phyloP scores from a whole-genome alignment of 805 yeast species.

The Cyberlindnera galapagoensis region DNA sequence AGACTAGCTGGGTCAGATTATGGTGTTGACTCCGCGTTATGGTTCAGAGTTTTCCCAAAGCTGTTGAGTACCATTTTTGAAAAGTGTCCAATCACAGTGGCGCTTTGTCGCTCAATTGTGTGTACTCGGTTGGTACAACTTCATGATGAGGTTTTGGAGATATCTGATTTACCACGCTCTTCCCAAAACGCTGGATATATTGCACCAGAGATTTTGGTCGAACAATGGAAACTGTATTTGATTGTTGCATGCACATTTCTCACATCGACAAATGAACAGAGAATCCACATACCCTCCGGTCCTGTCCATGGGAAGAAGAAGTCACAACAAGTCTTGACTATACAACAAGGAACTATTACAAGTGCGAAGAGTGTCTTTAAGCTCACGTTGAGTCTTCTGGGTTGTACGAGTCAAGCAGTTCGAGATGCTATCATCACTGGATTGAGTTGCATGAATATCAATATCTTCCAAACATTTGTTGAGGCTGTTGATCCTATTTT shows the following conservation, averaged over 20 bases:
- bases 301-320: constrained; percentile 65
- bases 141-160: constrained; percentile 58
- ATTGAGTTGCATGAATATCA: constrained; percentile 81
- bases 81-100: constrained; percentile 87
- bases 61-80: constrained; percentile 67
- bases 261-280: constrained; percentile 85
- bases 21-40: constrained; percentile 93
- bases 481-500: constrained; percentile 66
- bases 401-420: constrained; percentile 60
- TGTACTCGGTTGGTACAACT: constrained; percentile 85
- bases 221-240: constrained; percentile 84
- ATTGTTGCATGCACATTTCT: constrained; percentile 89
- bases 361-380: constrained; percentile 86
- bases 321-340: constrained; percentile 70
- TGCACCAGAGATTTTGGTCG: constrained; percentile 66
- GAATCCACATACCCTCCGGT: constrained; percentile 52
- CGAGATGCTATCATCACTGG: constrained; percentile 89
- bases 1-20: constrained; percentile 84
- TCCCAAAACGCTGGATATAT: constrained; percentile 25
- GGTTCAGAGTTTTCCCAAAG: constrained; percentile 85
- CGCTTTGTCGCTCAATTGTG: constrained; percentile 83
- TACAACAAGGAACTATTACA: constrained; percentile 87
- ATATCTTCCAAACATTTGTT: constrained; percentile 75
- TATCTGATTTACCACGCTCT: constrained; percentile 37
- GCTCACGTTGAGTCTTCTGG: constrained; percentile 77